Base-by-base conservation (phyloP, 805 yeast species). In the Tetrapisispora iriomotensis region DNA sequence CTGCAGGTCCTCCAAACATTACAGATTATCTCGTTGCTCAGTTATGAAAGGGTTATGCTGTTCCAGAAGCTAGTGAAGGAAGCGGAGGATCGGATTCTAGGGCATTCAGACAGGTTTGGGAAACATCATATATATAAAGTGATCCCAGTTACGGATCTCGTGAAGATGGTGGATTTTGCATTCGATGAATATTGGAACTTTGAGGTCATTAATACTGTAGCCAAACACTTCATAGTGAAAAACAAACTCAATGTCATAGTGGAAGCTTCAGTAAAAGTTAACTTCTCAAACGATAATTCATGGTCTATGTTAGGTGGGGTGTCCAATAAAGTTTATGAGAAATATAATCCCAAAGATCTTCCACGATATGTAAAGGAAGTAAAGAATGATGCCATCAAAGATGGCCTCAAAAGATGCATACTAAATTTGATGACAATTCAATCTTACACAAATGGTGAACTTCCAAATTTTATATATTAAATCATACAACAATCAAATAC, bases 311-410 rank as follows among this genome's bases (percentile, higher is more conserved):
- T 81, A 44, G 69, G 75, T 17, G 96, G 96, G 13, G 13, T 36
- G 7, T 23, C 34, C 8, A 24, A 17, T 19, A 22, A 10, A 26
- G 19, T 18, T n/a, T 29, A 19, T n/a, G 12, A 22, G 6, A 13
- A 12, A 13, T 12, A n/a, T 29, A 31, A 29, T 17, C 23, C 18
- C 8, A 8, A 13, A 74, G 70, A 38, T 72, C 75, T 18, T 79
- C 77, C 43, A 67, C 79, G 37, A 69, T 72, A 55, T 84, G 77
- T 39, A 6, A 22, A 14, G 10, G 85, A 83, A 53, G 82, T 92
- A 41, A 78, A 77, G 55, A 82, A 84, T 49, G 92, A 83, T 51
- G 92, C 95, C 1, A 72, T 80, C 14, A 81, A 88, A 0, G 88
- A 84, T 57, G 96, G 83, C 0, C 60, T 82, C 40, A 86, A 86